Conservation (phyloP, 2,329 filamentous ascomycete species). For the Grosmannia huntii region DNA sequence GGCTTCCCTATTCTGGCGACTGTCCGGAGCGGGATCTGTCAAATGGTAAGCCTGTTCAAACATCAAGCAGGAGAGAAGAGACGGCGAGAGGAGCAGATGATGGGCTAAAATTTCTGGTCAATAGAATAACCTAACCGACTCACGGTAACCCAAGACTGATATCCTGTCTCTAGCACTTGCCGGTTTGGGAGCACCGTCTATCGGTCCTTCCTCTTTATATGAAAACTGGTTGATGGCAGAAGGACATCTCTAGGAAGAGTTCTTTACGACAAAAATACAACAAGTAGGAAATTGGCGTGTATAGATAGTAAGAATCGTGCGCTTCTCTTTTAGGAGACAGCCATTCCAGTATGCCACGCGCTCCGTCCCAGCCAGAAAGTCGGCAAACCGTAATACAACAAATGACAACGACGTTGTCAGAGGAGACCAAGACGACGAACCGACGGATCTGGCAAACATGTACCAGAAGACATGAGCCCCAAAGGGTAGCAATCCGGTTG, state of each 20-base stretch:
- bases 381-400: not conserved
- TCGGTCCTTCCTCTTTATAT: not conserved
- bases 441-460: not conserved
- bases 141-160: not conserved
- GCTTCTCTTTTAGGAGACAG: not conserved
- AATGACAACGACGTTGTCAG: not conserved
- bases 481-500: not conserved
- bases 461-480: not conserved
- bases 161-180: not conserved
- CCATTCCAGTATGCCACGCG: slow-evolving; percentile 1
- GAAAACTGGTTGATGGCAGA: not conserved
- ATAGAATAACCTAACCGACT: not conserved
- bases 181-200: not conserved
- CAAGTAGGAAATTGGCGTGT: not conserved
- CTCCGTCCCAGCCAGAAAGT: not conserved
- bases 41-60: not conserved
- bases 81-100: not conserved
- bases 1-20: not conserved
- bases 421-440: not conserved
- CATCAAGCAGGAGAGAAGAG: not conserved
- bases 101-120: not conserved
- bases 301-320: not conserved
- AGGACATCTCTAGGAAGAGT: not conserved
- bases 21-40: not conserved
- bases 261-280: not conserved